phyloP scores from a whole-genome alignment of 441 rosid species.

The Bocquillonia castaneifolia region DNA sequence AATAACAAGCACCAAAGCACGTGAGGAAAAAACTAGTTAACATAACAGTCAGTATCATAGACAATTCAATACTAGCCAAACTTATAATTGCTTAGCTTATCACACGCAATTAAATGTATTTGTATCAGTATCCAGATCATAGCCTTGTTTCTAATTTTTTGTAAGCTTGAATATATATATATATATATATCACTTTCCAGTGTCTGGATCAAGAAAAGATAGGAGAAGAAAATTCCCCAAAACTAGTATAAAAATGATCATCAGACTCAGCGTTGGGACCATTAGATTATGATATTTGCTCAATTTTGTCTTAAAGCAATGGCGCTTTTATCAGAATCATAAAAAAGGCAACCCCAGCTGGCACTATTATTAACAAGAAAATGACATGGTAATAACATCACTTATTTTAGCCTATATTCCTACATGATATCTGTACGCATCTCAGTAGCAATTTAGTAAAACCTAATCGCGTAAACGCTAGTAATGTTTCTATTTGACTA shows the following conservation, averaged over 20 bases:
- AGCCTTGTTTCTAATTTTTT: not conserved
- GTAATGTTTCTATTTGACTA: not conserved
- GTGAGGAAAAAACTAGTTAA: not conserved
- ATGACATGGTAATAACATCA: not conserved
- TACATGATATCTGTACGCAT: too few species aligned
- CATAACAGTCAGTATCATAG: not conserved
- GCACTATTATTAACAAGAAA: not conserved
- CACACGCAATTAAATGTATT: not conserved
- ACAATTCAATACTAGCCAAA: not conserved
- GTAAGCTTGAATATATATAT: not conserved
- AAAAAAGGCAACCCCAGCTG: not conserved
- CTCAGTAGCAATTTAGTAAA: not conserved
- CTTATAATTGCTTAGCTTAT: not conserved
- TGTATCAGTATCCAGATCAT: not conserved
- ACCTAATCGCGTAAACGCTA: not conserved
- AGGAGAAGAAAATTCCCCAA: not conserved
- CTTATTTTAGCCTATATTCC: not conserved
- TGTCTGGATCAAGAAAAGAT: not conserved
- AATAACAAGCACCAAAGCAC: too few species aligned
- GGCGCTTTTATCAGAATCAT: not conserved
- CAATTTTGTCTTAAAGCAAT: constrained; percentile 8
- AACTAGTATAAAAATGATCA: not conserved
- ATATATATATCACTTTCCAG: not conserved
- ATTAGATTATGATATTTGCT: not conserved
- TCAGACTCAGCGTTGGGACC: constrained; percentile 7